Conservation (phyloP, 2,329 filamentous ascomycete species). For the Hypoxylon sp. region DNA sequence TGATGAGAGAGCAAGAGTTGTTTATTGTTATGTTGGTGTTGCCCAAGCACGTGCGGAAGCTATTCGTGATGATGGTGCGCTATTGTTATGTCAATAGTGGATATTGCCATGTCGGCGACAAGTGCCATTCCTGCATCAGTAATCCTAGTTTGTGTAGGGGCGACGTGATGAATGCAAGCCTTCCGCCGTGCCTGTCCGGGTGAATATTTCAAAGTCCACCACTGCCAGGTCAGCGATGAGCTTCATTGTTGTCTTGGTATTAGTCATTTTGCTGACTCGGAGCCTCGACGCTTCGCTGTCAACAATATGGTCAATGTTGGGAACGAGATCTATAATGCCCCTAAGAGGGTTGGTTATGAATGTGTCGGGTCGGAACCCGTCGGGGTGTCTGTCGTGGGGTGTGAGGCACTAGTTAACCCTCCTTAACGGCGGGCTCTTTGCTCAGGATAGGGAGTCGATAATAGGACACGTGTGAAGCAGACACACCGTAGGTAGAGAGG, state of each 20-base stretch:
- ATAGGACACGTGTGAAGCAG: neutral
- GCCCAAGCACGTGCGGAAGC: too few species aligned
- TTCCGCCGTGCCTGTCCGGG: too few species aligned
- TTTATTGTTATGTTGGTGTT: neutral
- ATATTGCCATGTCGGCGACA: neutral
- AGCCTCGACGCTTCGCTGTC: neutral
- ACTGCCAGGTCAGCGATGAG: neutral
- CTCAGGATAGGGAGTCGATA: neutral
- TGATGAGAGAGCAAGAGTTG: neutral
- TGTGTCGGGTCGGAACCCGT: neutral
- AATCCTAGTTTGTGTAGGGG: neutral
- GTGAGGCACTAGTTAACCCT: neutral
- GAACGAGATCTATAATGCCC: neutral
- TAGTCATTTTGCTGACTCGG: neutral
- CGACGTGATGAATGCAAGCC: too few species aligned
- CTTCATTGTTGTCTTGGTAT: neutral
- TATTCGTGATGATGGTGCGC: neutral
- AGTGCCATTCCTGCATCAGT: neutral
- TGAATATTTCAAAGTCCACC: neutral
- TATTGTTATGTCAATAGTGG: neutral
- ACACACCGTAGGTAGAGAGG: neutral
- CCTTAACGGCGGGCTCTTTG: too few species aligned
- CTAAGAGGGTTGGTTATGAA: too few species aligned
- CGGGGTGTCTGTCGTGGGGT: neutral
- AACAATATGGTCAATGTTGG: neutral